phyloP scores from a whole-genome alignment of 306 rosid species.

The Ziziphus jujuba region DNA sequence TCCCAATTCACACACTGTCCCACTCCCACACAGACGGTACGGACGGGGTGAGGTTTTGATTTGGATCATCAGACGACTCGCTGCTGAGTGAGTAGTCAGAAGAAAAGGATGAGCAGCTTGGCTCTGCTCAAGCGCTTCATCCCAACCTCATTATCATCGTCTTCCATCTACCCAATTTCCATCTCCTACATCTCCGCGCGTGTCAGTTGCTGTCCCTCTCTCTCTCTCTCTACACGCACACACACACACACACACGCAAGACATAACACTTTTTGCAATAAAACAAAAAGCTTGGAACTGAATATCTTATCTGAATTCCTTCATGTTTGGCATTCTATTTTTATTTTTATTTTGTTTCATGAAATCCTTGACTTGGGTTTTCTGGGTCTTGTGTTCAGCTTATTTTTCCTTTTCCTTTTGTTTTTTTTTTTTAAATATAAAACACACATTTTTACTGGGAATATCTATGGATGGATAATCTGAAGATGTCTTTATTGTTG shows the following conservation, averaged over 20 bases:
- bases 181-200: not conserved
- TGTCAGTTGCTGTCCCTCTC: conserved; percentile 18
- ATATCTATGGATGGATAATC: not conserved
- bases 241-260: too few relatives aligned
- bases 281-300: not conserved
- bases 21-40: too few relatives aligned
- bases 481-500: not conserved
- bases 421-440: too few relatives aligned
- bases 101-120: conserved; percentile 2
- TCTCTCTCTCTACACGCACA: not conserved
- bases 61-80: not conserved
- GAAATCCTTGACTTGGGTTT: not conserved
- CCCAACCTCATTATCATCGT: not conserved
- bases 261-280: too few relatives aligned
- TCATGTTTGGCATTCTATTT: not conserved
- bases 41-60: too few relatives aligned
- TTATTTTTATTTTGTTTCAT: not conserved
- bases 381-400: not conserved
- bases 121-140: not conserved
- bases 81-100: too few relatives aligned
- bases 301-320: not conserved
- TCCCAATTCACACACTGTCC: too few relatives aligned
- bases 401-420: too few relatives aligned
- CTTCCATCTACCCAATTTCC: conserved; percentile 1
- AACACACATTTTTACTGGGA: too few relatives aligned